Evolutionary conservation across 176 grass and related monocot genomes (phyloP), one percentile per base, ranked within the genome.

Genomic region (Zizania latifolia): DNA sequence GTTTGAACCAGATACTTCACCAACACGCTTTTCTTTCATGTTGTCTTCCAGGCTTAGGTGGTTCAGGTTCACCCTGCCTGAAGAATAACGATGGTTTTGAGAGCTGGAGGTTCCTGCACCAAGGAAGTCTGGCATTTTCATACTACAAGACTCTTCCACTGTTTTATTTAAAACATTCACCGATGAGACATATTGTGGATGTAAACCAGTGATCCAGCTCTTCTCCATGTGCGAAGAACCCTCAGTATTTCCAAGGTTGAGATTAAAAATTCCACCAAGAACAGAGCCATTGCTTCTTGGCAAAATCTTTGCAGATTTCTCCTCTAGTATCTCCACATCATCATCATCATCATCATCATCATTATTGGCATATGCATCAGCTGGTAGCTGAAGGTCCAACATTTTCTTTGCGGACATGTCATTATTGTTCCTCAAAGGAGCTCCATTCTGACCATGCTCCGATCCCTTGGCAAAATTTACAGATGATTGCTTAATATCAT

Each of bases 341-440:
- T 89, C 82, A 10, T n/a, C n/a, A n/a, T 79, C 65, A 2, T 43
- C 19, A 55, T 74, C 72, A 21, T 78, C 54, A 4, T 44, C 39
- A 63, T 74, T 60, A n/a, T n/a, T n/a, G 13, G 74, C 84, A 64
- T 74, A 86, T 32, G 38, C 67, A 70, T 92, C 80, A 65, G 66
- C 80, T 13, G 83, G 80, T 78, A 86, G 76, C 39, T 59, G 44
- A 70, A 93, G 78, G 78, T 85, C 68, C 16, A 89, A 56, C 48
- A 76, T 85, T 63, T 82, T 82, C 33, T 75, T 79, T 77, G 30
- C 40, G 32, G 57, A 62, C 46, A n/a, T 62, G 19, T 68, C 39
- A 63, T 65, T 48, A 16, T n/a, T 66, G 69, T 45, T 22, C 56
- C 23, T 82, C 36, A 78, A 61, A 86, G 70, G 53, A 45, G 50